phyloP scores from a whole-genome alignment of 2,329 filamentous ascomycete genomes.

The Paraphoma sp. region DNA sequence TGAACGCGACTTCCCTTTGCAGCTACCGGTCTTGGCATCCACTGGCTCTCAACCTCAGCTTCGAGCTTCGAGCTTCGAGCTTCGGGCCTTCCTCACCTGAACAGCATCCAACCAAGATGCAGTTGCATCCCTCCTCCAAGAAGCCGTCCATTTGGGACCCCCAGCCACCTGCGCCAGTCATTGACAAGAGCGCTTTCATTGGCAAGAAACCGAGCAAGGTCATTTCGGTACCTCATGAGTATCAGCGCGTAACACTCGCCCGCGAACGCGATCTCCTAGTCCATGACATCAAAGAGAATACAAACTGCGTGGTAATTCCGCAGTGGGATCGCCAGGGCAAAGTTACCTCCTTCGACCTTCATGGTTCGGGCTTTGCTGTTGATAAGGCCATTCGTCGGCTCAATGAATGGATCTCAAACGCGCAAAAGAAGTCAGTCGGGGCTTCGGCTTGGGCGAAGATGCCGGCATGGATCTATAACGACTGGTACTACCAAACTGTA shows the following conservation, averaged over 20 bases:
- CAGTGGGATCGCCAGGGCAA: slow-evolving; percentile 9
- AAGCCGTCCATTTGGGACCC: not conserved
- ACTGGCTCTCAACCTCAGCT: not conserved
- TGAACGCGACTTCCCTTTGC: slow-evolving; percentile 6
- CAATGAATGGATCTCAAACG: slow-evolving; percentile 38
- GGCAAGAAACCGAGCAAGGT: slow-evolving; percentile 23
- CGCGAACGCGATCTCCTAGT: slow-evolving; percentile 20
- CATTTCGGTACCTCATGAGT: slow-evolving; percentile 29
- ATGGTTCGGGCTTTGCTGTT: slow-evolving; percentile 21
- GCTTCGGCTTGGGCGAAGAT: slow-evolving; percentile 38
- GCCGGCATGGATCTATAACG: slow-evolving; percentile 25
- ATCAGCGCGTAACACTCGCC: slow-evolving; percentile 15
- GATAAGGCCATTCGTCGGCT: slow-evolving; percentile 25
- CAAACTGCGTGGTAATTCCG: slow-evolving; percentile 26
- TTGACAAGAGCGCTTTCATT: not conserved
- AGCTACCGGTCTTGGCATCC: not conserved
- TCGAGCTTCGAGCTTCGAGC: no score
- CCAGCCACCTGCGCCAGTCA: not conserved
- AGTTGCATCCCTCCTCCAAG: not conserved
- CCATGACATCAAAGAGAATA: slow-evolving; percentile 21
- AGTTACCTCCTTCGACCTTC: slow-evolving; percentile 33
- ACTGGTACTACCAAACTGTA: slow-evolving; percentile 32
- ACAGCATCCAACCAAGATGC: not conserved
- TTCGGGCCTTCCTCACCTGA: not conserved
- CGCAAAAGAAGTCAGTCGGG: slow-evolving; percentile 22